Conservation (phyloP, 2,329 filamentous ascomycete genomes). For the Paecilomyces dactylethromorphus region DNA sequence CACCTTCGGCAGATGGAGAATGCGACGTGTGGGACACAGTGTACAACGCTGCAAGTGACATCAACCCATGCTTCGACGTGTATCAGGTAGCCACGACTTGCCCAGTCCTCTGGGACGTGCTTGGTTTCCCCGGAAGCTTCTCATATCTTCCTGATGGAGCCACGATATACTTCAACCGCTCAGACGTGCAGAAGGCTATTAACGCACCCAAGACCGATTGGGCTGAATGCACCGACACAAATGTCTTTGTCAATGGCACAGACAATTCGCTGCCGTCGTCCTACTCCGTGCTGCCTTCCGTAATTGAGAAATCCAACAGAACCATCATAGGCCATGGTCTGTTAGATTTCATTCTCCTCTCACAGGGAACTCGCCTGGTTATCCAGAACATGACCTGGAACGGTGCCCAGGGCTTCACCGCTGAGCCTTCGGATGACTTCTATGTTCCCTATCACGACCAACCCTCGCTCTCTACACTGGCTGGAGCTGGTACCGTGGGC, state of each 20-base stretch:
- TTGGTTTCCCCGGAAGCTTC: conserved; percentile 53
- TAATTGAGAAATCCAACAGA: conserved; percentile 52
- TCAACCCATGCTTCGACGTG: conserved; percentile 75
- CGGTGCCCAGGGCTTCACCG: conserved; percentile 63
- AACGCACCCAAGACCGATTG: conserved; percentile 44
- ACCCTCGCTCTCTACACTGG: conserved; percentile 59
- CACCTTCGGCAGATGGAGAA: conserved; percentile 28
- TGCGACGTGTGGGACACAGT: conserved; percentile 58
- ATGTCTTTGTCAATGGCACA: conserved; percentile 40
- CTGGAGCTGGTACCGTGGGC: conserved; percentile 62
- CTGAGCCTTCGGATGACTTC: conserved; percentile 54
- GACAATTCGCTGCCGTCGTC: conserved; percentile 46
- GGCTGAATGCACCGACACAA: conserved; percentile 27
- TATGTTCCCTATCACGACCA: conserved; percentile 43
- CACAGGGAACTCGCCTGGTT: conserved; percentile 62
- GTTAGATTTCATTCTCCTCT: conserved; percentile 61
- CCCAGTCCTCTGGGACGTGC: conserved; percentile 61
- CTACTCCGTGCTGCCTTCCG: conserved; percentile 42
- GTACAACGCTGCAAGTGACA: conserved; percentile 43
- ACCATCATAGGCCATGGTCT: conserved; percentile 69
- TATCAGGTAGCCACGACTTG: conserved; percentile 70
- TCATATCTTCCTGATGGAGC: conserved; percentile 58
- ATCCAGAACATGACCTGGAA: conserved; percentile 81
- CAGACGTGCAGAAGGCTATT: conserved; percentile 62
- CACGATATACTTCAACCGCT: conserved; percentile 62